Evolutionary conservation across 2,329 filamentous ascomycete genomes (phyloP), one percentile per base, ranked within the genome.

Genomic region (Macrophomina pseudophaseolina): DNA sequence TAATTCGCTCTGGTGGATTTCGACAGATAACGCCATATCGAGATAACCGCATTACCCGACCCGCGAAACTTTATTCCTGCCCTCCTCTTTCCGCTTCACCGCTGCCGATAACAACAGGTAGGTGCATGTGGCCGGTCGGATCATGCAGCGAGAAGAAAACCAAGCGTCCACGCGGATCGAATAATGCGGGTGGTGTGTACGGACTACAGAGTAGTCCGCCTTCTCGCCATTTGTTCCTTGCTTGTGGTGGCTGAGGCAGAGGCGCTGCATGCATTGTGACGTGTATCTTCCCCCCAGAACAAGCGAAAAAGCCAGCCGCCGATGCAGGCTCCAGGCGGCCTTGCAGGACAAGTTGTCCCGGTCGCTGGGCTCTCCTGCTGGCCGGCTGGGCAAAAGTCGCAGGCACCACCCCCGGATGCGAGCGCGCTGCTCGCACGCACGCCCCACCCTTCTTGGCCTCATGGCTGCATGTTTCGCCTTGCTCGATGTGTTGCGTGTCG

Each of bases 261-360:
- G 52, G 51, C 51, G 49, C 23, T 44, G 16, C 49, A 52, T 28
- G 52, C 52, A 54, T 16, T 40, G 52, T 54, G 52, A 54, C 52
- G 52, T 54, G 52, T 54, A 23, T 32, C 7, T 38, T 4, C 14
- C 23, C 28, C 5, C 49, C 3, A 30, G 16, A 4, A 30, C 49
- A 23, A 23, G 23, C 23, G 23, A 23, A 23, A 23, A 2, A 23
- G 23, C 23, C 23, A 23, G 23, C 23, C 23, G 23, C 23, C 23
- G 23, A 23, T 30, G 49, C 49, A 12, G 49, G n/a, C 49, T n/a
- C 38, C 32, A 16, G 52, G 32, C 16, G 52, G 52, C 52, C 52
- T 54, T 54, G 52, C 52, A 54, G 32, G 52, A 23, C 16, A 33
- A 6, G 52, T 33, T 23, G 49, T 38, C 52, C 52, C n/a, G 52